phyloP scores from a whole-genome alignment of 2,329 filamentous ascomycete genomes.

The Verticillium longisporum region DNA sequence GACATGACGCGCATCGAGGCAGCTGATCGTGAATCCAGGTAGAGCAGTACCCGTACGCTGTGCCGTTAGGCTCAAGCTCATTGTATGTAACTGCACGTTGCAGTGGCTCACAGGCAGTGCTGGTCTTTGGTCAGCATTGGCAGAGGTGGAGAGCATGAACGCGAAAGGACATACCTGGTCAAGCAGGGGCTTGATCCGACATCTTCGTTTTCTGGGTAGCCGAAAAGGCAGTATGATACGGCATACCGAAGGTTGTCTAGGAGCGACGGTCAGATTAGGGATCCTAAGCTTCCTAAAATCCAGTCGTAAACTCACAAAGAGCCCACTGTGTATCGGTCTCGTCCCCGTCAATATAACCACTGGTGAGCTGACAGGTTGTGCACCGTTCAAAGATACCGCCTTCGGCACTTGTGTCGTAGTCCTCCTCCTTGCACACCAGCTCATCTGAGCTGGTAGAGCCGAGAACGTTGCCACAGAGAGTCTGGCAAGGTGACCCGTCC shows the following conservation, averaged over 20 bases:
- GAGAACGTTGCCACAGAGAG: conserved; percentile 47
- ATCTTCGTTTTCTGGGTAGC: conserved; percentile 33
- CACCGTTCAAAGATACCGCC: conserved; percentile 47
- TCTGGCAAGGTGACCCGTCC: conserved; percentile 39
- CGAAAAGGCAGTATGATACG: conserved; percentile 48
- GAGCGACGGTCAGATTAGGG: neutral
- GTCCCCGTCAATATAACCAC: conserved; percentile 34
- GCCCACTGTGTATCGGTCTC: conserved; percentile 46
- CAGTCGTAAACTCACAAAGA: conserved; percentile 40
- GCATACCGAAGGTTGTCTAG: conserved; percentile 54
- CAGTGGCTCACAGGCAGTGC: conserved; percentile 46
- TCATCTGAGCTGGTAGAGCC: conserved; percentile 36
- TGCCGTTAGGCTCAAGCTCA: conserved; percentile 38
- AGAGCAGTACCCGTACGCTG: conserved; percentile 48
- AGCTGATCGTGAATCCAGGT: conserved; percentile 33
- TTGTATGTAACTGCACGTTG: conserved; percentile 38
- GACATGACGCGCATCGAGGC: conserved; percentile 40
- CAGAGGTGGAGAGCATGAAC: neutral
- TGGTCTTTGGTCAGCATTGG: conserved; percentile 15
- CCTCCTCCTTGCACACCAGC: conserved; percentile 37
- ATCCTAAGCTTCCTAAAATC: no score
- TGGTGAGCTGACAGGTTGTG: conserved; percentile 43
- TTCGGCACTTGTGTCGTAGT: conserved; percentile 26
- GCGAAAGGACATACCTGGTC: conserved; percentile 35
- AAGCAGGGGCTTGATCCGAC: conserved; percentile 39